These are phyloP conservation scores for Firmiana major DNA, from an alignment of 345 rosid species.

Conservation along the genomic window DNA sequence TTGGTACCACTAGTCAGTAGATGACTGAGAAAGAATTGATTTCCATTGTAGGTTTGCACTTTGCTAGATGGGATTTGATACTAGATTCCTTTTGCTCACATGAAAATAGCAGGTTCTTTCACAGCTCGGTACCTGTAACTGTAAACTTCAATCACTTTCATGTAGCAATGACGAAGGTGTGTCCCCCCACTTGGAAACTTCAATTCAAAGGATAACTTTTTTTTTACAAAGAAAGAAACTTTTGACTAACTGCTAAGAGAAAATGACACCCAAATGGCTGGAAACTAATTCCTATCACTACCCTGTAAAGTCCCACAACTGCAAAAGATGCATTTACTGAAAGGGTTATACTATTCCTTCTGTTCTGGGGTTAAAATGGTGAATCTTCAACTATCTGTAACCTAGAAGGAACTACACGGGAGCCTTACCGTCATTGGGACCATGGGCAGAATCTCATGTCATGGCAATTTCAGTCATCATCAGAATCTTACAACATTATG, in stretches of 20 bases:
- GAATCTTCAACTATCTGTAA: background rate
- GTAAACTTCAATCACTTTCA: constrained; percentile 4
- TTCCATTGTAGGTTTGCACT: background rate
- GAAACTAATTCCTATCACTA: constrained; percentile 12
- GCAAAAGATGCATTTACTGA: background rate
- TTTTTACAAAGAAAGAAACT: background rate
- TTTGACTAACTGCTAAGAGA: constrained; percentile 14
- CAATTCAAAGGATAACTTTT: background rate
- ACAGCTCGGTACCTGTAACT: background rate
- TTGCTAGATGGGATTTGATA: background rate
- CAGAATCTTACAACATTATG: constrained; percentile 6
- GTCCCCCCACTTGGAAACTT: constrained; percentile 21
- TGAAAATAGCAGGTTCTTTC: constrained; percentile 14
- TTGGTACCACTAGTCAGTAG: constrained; percentile 1
- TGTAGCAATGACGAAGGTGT: constrained; percentile 15
- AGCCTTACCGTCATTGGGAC: background rate
- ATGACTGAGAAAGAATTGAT: constrained; percentile 5
- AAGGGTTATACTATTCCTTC: background rate
- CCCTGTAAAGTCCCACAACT: background rate
- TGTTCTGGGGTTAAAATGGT: background rate
- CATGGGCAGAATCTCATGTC: constrained; percentile 1
- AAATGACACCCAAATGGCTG: constrained; percentile 17
- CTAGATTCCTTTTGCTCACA: constrained; percentile 22
- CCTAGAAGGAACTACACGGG: background rate
- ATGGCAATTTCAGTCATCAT: background rate